Percentiles rank a stretch among this genome's conserved stretches.
Evolutionary conservation across 768 basidiomycete species (phyloP).

Genomic region (Pleurotus ostreatus): DNA sequence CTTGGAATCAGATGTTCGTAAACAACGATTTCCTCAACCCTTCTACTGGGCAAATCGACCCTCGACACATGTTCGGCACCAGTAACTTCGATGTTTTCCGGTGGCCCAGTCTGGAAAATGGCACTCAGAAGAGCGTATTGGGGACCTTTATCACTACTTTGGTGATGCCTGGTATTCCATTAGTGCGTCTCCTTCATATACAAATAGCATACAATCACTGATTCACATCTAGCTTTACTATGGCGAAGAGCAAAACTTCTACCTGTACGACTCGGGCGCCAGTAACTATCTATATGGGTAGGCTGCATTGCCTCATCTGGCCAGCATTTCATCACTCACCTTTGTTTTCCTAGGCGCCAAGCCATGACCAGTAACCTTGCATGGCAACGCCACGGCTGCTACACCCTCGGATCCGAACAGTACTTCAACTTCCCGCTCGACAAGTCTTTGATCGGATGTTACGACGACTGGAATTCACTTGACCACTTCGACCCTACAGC

Average conservation of each 20-base stretch:
- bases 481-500: conserved; percentile 94
- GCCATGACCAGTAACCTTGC: conserved; percentile 82
- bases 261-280: conserved; percentile 83
- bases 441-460: conserved; percentile 73
- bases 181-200: conserved; percentile 39
- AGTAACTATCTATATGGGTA: conserved; percentile 90
- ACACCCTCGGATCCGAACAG: conserved; percentile 83
- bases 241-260: conserved; percentile 91
- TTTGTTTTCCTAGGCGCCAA: conserved; percentile 61
- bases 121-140: conserved; percentile 70
- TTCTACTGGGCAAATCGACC: conserved; percentile 61
- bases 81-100: conserved; percentile 94
- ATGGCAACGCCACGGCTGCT: conserved; percentile 94
- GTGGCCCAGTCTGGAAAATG: conserved; percentile 87
- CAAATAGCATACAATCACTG: conserved; percentile 3
- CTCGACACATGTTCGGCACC: conserved; percentile 87
- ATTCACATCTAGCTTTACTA: conserved; percentile 59
- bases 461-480: conserved; percentile 88
- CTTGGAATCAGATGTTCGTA: conserved; percentile 91
- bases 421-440: conserved; percentile 93
- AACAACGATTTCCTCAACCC: conserved; percentile 84
- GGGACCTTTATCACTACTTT: conserved; percentile 76
- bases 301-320: conserved; percentile 15
- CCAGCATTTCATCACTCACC: neutral
- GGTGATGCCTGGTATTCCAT: conserved; percentile 82